These are phyloP conservation scores for Talaromyces sp. DNA, from an alignment of 2,329 filamentous ascomycete genomes.

Conservation along the genomic window DNA sequence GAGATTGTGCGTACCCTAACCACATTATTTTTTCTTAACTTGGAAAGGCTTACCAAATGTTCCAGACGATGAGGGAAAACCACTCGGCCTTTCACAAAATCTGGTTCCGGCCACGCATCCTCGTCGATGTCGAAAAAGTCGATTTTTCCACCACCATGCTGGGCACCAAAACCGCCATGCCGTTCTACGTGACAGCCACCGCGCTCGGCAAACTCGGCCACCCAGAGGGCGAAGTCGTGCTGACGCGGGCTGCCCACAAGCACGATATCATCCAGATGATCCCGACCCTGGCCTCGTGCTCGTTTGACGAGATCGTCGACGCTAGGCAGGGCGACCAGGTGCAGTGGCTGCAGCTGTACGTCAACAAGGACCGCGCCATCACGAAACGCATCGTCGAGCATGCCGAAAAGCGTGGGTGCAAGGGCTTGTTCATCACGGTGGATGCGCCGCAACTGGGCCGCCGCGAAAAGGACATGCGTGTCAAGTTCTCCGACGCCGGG, in stretches of 20 bases:
- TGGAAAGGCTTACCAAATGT: not conserved
- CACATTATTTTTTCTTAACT: not conserved
- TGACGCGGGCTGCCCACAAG: constrained; percentile 76
- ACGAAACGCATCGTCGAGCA: constrained; percentile 87
- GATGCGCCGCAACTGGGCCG: constrained; percentile 93
- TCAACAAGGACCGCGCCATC: constrained; percentile 91
- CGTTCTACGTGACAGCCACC: constrained; percentile 95
- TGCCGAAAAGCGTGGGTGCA: constrained; percentile 86
- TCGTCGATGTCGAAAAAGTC: constrained; percentile 83
- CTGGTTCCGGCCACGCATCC: constrained; percentile 86
- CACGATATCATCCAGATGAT: constrained; percentile 98
- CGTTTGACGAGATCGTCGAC: constrained; percentile 95
- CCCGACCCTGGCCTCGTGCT: constrained; percentile 91
- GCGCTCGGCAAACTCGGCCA: constrained; percentile 92
- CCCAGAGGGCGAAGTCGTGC: constrained; percentile 85
- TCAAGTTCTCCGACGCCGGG: constrained; percentile 80
- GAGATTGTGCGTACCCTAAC: constrained; percentile 60
- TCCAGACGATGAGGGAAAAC: constrained; percentile 86
- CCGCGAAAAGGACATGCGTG: constrained; percentile 95
- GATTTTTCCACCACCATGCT: constrained; percentile 92
- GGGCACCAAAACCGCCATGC: constrained; percentile 73
- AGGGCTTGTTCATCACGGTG: constrained; percentile 95
- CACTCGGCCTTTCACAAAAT: constrained; percentile 95
- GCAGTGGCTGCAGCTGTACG: constrained; percentile 95
- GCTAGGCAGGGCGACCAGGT: constrained; percentile 72